These are phyloP conservation scores for Beauveria medogensis DNA, from an alignment of 2,329 filamentous ascomycete species.

Conservation along the genomic window DNA sequence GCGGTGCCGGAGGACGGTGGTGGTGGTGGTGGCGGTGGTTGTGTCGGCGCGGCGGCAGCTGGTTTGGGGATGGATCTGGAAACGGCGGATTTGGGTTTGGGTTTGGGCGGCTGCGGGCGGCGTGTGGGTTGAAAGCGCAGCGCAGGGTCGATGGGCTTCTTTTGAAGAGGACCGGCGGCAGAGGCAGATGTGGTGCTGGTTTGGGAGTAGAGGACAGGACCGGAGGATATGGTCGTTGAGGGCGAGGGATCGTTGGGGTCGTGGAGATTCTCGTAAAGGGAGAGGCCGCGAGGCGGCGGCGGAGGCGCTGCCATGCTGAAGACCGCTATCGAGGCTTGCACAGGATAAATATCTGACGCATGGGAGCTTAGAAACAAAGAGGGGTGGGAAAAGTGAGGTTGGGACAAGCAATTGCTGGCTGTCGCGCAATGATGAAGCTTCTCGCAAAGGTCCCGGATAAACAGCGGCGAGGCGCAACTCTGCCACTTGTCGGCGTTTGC, in stretches of 20 bases:
- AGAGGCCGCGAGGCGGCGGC: slow-evolving; percentile 46
- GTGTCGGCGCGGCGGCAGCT: slow-evolving; percentile 16
- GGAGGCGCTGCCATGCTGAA: slow-evolving; percentile 22
- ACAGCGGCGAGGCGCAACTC: slow-evolving; percentile 15
- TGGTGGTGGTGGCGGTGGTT: slow-evolving; percentile 19
- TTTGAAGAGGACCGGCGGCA: slow-evolving; percentile 41
- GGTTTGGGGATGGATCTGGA: slow-evolving; percentile 33
- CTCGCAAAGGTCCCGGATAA: slow-evolving; percentile 18
- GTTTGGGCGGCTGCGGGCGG: slow-evolving; percentile 48
- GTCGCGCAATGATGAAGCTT: slow-evolving; percentile 9
- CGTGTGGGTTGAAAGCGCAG: slow-evolving; percentile 83
- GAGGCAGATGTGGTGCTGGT: slow-evolving; percentile 39
- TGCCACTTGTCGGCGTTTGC: too few species aligned
- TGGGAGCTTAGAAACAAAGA: neutral
- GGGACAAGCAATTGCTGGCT: neutral
- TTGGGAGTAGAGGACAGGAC: slow-evolving; percentile 56
- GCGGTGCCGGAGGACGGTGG: slow-evolving; percentile 29
- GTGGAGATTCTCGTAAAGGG: slow-evolving; percentile 79
- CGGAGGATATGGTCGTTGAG: slow-evolving; percentile 64
- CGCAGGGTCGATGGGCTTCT: slow-evolving; percentile 53
- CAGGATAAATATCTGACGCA: neutral
- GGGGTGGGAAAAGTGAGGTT: neutral
- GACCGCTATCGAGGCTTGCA: neutral
- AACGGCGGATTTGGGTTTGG: slow-evolving; percentile 52
- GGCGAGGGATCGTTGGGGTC: slow-evolving; percentile 43